Percentiles rank a stretch among this genome's conserved stretches.
phyloP scores from a whole-genome alignment of 257 asterid species.

The Coffea eugenioides region DNA sequence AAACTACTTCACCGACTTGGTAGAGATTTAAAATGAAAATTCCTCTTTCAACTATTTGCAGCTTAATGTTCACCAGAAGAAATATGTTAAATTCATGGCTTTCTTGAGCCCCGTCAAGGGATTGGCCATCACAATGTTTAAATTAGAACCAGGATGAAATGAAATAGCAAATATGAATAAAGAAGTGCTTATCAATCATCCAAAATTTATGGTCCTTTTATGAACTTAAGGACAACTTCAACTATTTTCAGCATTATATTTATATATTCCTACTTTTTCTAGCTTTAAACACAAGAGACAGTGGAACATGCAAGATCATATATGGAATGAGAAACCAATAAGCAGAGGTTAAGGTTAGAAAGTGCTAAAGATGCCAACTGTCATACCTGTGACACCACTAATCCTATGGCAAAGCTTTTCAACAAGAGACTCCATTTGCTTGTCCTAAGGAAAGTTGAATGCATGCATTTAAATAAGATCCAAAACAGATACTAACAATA shows the following conservation, averaged over 20 bases:
- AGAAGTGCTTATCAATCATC: background rate
- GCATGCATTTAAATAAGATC: conserved; percentile 17
- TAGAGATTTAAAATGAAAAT: background rate
- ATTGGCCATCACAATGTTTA: background rate
- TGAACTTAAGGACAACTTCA: background rate
- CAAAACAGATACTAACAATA: conserved; percentile 6
- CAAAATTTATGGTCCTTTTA: background rate
- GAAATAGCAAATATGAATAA: background rate
- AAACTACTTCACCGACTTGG: background rate
- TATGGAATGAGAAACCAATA: conserved; percentile 23
- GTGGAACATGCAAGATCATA: background rate
- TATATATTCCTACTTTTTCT: background rate
- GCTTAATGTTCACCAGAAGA: background rate
- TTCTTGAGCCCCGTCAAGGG: background rate
- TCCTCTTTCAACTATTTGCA: background rate
- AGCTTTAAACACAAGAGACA: background rate
- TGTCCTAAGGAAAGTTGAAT: conserved; percentile 55
- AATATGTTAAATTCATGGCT: background rate
- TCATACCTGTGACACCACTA: conserved; percentile 81
- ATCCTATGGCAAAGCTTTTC: conserved; percentile 93
- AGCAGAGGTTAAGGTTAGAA: conserved; percentile 5
- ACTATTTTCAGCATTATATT: background rate
- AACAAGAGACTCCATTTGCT: conserved; percentile 98
- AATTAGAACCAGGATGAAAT: background rate
- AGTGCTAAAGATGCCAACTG: conserved; percentile 2